Conservation (phyloP, 2,329 filamentous ascomycete genomes). For the Thielaviopsis euricoi region DNA sequence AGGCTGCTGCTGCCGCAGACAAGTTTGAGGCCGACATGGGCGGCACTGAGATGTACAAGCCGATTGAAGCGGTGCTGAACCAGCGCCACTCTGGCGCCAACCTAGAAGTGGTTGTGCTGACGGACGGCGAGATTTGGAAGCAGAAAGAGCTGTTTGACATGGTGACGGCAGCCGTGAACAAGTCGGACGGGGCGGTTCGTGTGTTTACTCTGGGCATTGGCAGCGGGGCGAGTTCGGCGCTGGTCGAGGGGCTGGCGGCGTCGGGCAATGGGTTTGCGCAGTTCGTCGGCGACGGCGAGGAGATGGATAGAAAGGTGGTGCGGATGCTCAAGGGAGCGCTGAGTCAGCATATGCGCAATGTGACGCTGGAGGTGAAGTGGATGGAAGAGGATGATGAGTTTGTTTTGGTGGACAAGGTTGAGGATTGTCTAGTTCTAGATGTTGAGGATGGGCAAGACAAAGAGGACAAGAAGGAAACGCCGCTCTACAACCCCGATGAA, state of each 20-base stretch:
- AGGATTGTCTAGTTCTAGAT: constrained; percentile 29
- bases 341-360: constrained; percentile 48
- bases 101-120: constrained; percentile 37
- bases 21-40: constrained; percentile 30
- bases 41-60: constrained; percentile 34
- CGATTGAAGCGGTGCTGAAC: constrained; percentile 28
- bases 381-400: constrained; percentile 33
- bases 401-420: constrained; percentile 43
- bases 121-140: constrained; percentile 38
- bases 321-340: constrained; percentile 59
- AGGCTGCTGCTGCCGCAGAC: constrained; percentile 26
- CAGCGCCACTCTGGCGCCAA: constrained; percentile 28
- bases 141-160: constrained; percentile 27
- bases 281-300: constrained; percentile 43
- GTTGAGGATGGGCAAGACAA: constrained; percentile 16
- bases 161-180: constrained; percentile 24
- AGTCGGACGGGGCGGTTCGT: constrained; percentile 27
- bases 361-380: constrained; percentile 47
- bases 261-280: constrained; percentile 44
- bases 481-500: constrained; percentile 38
- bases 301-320: constrained; percentile 51
- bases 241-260: constrained; percentile 37
- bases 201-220: constrained; percentile 42
- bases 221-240: constrained; percentile 28
- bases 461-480: constrained; percentile 27